Evolutionary conservation across 345 rosid genomes (phyloP), one percentile per base, ranked within the genome.

Genomic region (Theobroma cacao): DNA sequence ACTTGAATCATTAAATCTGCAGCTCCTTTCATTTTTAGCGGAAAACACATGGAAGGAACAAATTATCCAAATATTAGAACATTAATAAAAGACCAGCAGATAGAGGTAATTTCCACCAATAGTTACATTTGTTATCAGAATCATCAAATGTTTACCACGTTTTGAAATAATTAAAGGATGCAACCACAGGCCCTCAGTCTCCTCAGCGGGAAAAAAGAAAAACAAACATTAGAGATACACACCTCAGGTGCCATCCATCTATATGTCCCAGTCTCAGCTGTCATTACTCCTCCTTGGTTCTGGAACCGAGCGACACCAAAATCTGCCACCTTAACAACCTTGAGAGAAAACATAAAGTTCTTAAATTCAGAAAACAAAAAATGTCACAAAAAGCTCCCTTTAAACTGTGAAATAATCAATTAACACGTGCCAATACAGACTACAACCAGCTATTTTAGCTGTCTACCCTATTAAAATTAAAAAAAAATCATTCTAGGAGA

Each of bases 221-320:
- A 30, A 45, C 45, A 26, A 28, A 70, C 41, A 33, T 22, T 22
- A 58, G 74, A 79, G 47, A 41, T 85, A 50, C 87, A 75, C 47
- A 92, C 93, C 92, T 92, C 97, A 45, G 97, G 94, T 53, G 97
- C 97, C 97, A 92, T 90, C 97, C 94, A 92, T 84, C 94, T 88
- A 80, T 92, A 92, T 11, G 97, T 92, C 63, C 93, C 97, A 45
- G 94, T 90, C 84, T 92, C 94, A 15, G 93, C 97, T 31, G 97
- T 92, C 93, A 92, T 90, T 74, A 88, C 88, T 74, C 94, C 97
- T 60, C 83, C 90, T 80, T 87, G 81, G 77, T 78, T 86, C 82
- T 85, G 93, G 81, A 90, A 88, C 81, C 97, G 93, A 53, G 97
- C 94, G 45, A 90, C 88, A 59, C 97, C 97, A 83, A 92, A 92